Base-by-base conservation (phyloP, 768 basidiomycete genomes). In the Boletus reticuloceps region DNA sequence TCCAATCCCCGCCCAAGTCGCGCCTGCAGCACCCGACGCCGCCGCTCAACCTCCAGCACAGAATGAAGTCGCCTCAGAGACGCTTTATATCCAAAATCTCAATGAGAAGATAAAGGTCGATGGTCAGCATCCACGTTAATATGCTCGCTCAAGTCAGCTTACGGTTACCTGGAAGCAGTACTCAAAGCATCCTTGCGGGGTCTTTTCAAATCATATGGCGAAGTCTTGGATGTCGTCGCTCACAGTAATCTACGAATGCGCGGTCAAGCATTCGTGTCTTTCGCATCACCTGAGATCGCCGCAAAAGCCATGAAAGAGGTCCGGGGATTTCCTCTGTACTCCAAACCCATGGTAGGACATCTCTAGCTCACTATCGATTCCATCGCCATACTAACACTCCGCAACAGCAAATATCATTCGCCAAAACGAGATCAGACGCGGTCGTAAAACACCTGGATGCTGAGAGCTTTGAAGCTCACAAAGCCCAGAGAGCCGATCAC, bases 241-340 rank as follows among this genome's bases (percentile, higher is more conserved):
- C 97, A 99, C 71, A 75, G 79, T 50, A 98, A 97, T 77, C 74
- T 99, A 56, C 86, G 97, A 38, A 99, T 99, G 97, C 82, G 97
- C 38, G 97, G 97, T 16, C 97, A 99, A 74, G 97, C 97, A 5
- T 99, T 99, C 68, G 92, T 99, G 37, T 93, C 91, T 37, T 97
- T 99, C 71, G 80, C 80, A 53, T 85, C 85, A 34, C 77, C 85
- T 50, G 93, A 98, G 54, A 82, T 82, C 54, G 97, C 97, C 36
- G 79, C 81, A 65, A 89, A 87, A 71, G 96, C 96, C 8, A 79
- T 91, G 82, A 92, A 83, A 77, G 97, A 99, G 71, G 94, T 98
- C 39, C 81, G 86, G 56, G 84, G 93, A 37, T 98, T 99, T 70
- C 97, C 97, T 16, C 70, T 99, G 46, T 98, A 98, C 65, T 91